Evolutionary conservation across 2,329 filamentous ascomycete genomes (phyloP), one percentile per base, ranked within the genome.

Genomic region (Biscogniauxia mediterranea): DNA sequence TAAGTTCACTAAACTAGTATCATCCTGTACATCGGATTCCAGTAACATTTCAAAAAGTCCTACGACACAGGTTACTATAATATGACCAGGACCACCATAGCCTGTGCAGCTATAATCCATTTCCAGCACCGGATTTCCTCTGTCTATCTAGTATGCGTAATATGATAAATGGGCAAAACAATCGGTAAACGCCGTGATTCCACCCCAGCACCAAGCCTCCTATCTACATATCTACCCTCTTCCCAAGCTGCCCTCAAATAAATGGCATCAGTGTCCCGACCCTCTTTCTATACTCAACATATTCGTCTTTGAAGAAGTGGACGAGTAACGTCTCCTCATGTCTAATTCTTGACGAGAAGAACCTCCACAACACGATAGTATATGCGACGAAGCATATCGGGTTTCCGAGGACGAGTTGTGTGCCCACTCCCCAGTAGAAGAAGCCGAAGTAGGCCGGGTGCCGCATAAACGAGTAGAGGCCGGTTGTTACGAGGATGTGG

Each of bases 401-500:
- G 76, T 99, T 99, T 19, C 94, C 94, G 65, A 97, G 81, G 58
- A 96, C 86, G 52, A 98, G 73, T 80, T 99, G 95, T 13, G 93
- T 97, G 5, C 95, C 95, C n/a, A 98, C 72, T 0, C 91, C 92
- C 94, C 94, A 99, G 88, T 93, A 98, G 77, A 97, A 99, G 80
- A 97, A 99, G 3, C 94, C 95, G 79, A 98, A 97, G 77, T 99
- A 99, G 61, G 90, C 90, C 13, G 95, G 95, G 76, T 99, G 95
- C 23, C 95, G 82, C 57, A 96, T 79, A 52, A 84, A 75, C 7
- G 80, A 79, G 75, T 98, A 99, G 38, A 98, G 79, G 0, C 95
- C 95, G 26, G 80, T 81, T 0, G 90, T 96, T 2, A 99, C 91
- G n/a, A 99, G 83, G 54, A 81, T 81, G 75, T 99, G 95, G 1